Base-by-base conservation (phyloP, 2,329 filamentous ascomycete species). In the Alternaria angustiovoidea region DNA sequence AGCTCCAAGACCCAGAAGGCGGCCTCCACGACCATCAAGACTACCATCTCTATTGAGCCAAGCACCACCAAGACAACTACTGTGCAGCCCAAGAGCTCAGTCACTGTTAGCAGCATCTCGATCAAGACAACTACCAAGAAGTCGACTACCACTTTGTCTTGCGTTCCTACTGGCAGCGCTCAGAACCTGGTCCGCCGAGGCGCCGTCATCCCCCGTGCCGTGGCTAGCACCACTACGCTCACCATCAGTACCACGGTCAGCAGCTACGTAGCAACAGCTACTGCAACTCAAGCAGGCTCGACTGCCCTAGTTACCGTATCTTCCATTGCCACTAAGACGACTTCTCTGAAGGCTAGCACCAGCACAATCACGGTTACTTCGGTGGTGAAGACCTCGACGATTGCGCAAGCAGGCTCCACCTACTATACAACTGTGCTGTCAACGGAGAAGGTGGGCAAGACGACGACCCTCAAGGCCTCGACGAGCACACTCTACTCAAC, bases 41-140 rank as follows among this genome's bases (percentile, higher is more conserved):
- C 59, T 9, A 65, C 61, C 3, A 61, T 52, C 5, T 63, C 62
- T 2, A 8, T 67, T 5, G 38, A 57, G 20, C 62, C 65, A 12
- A 65, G 51, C 5, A 70, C 59, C 28, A 70, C 70, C 4, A 75
- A 72, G 53, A 72, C 69, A 3, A 69, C 63, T 26, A 71, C 67
- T 11, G 34, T 65, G 2, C 69, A 72, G 38, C 55, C 66, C 34
- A 64, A 63, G n/a, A 64, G 26, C 20, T 66, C 67, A 2, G 46
- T 70, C 5, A 71, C 65, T 14, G 53, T 69, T 43, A 65, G 54
- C 18, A 59, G 55, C 2, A 66, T 64, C 2, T 72, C 67, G 1
- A 56, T 63, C n/a, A 74, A 75, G 51, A 73, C 64, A 5, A 65
- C 65, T 2, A 75, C 70, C 2, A 76, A 75, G 65, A 71, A 69